A percentile compares a stretch with the other conserved stretches of the same genome.
phyloP scores from a whole-genome alignment of 192 early-diverging fungal species.

The Backusella australiensis region DNA sequence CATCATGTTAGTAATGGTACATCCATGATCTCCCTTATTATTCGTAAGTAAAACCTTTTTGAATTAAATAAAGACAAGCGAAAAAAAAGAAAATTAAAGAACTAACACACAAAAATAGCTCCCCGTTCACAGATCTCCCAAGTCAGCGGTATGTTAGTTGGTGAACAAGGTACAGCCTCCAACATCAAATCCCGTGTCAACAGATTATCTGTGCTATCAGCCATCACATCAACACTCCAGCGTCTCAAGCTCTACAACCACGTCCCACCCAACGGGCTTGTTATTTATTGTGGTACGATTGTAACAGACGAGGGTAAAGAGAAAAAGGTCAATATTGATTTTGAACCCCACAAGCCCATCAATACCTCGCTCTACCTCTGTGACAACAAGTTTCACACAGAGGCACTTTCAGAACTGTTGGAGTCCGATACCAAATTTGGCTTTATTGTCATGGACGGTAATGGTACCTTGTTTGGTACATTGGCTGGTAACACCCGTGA shows the following conservation, averaged over 20 bases:
- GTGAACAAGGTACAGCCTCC: constrained; percentile 98
- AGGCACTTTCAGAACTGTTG: constrained; percentile 86
- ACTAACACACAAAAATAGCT: constrained; percentile 25
- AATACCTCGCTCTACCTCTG: constrained; percentile 97
- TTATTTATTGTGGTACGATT: constrained; percentile 93
- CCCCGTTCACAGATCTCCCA: constrained; percentile 92
- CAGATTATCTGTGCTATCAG: constrained; percentile 91
- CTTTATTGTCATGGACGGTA: constrained; percentile 99
- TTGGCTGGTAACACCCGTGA: constrained; percentile 94
- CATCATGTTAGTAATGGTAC: constrained; percentile 79
- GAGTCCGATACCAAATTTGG: constrained; percentile 95
- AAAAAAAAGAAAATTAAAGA: neutral
- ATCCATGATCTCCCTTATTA: constrained; percentile 98
- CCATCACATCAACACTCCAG: constrained; percentile 98
- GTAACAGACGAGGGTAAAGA: constrained; percentile 99
- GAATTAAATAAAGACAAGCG: neutral
- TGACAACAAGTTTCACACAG: constrained; percentile 99
- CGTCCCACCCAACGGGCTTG: constrained; percentile 90
- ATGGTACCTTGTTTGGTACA: constrained; percentile 91
- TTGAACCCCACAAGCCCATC: constrained; percentile 99
- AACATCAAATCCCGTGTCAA: constrained; percentile 99
- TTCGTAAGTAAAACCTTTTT: constrained; percentile 55
- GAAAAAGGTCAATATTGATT: constrained; percentile 98
- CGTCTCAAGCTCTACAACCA: constrained; percentile 88
- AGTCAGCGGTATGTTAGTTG: constrained; percentile 89